A percentile compares a stretch with the other conserved stretches of the same genome.
Conservation (phyloP, 805 yeast genomes). For the Wilhelminamyces savonicus region DNA sequence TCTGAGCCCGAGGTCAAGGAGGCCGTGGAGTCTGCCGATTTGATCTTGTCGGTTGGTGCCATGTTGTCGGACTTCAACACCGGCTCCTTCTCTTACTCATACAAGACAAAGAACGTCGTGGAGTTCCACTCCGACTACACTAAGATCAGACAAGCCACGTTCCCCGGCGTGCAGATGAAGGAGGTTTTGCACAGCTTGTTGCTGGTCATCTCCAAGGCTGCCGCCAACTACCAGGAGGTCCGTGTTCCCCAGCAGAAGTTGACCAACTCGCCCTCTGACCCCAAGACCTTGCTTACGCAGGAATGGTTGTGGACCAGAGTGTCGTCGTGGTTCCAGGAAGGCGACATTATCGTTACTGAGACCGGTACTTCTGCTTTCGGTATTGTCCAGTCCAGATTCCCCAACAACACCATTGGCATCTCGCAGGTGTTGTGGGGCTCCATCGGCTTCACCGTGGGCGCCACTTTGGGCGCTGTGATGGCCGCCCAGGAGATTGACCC, state of each 20-base stretch:
- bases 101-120: constrained; percentile 66
- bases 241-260: constrained; percentile 50
- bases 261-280: constrained; percentile 35
- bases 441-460: constrained; percentile 66
- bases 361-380: constrained; percentile 77
- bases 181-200: constrained; percentile 24
- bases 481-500: constrained; percentile 63
- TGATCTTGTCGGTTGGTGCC: constrained; percentile 75
- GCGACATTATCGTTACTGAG: constrained; percentile 64
- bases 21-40: constrained; percentile 68
- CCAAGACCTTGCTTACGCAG: constrained; percentile 36
- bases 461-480: constrained; percentile 61
- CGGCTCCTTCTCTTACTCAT: constrained; percentile 75
- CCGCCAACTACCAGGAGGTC: constrained; percentile 41
- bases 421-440: constrained; percentile 77
- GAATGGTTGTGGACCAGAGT: constrained; percentile 66
- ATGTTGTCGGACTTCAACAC: constrained; percentile 85
- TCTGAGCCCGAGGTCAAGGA: constrained; percentile 67
- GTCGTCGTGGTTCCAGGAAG: constrained; percentile 56
- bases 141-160: constrained; percentile 62
- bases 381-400: constrained; percentile 60
- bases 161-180: constrained; percentile 71
- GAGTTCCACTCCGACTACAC: constrained; percentile 77
- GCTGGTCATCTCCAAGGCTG: constrained; percentile 29
- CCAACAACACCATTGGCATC: constrained; percentile 55